Evolutionary conservation across 495 filamentous ascomycete genomes (phyloP).

Genomic region (Xylaria sp.): DNA sequence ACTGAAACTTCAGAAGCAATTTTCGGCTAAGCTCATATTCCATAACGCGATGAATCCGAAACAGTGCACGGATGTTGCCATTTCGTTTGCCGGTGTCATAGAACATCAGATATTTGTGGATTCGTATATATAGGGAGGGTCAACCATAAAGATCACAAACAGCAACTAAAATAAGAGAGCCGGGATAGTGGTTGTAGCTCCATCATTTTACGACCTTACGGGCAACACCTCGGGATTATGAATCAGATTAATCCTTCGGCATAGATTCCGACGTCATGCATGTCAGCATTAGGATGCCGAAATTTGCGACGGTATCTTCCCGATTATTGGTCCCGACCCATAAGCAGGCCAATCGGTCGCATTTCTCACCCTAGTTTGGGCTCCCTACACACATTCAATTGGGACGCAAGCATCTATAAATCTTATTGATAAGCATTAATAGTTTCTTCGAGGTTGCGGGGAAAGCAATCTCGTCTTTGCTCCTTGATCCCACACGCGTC

Average conservation of each 20-base stretch:
- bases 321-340: not conserved
- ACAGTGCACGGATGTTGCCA: not conserved
- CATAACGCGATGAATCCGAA: conserved; percentile 1
- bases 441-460: not conserved
- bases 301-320: conserved; percentile 7
- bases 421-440: not conserved
- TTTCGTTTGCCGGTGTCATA: not conserved
- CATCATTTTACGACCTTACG: not conserved
- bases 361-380: not conserved
- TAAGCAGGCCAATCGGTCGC: not conserved
- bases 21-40: conserved; percentile 11
- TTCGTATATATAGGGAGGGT: not conserved
- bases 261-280: conserved; percentile 3
- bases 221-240: not conserved
- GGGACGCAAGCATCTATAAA: not conserved
- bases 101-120: not conserved
- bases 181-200: not conserved
- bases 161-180: not conserved
- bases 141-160: not conserved
- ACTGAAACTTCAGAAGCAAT: conserved; percentile 8
- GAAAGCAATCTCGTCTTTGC: not conserved
- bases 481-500: not conserved
- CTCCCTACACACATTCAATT: not conserved
- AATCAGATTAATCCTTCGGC: conserved; percentile 7
- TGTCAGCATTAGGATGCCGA: not conserved